These are phyloP conservation scores for Immersiella caudata DNA, from an alignment of 495 filamentous ascomycete species.

Conservation along the genomic window DNA sequence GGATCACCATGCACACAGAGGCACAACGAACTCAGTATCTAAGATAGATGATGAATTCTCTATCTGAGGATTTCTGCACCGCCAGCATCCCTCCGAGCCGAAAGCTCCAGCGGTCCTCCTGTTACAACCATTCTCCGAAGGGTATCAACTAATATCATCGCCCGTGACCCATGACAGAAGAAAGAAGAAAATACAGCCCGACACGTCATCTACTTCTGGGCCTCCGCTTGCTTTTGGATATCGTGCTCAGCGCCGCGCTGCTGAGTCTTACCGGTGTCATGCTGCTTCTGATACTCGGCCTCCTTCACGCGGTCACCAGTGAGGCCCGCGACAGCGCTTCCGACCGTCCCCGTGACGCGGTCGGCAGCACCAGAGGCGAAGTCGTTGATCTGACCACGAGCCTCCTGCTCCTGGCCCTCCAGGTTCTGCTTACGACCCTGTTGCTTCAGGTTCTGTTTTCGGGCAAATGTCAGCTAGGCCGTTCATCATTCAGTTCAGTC, in stretches of 20 bases:
- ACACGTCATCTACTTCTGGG: conserved; percentile 30
- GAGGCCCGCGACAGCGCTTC: conserved; percentile 66
- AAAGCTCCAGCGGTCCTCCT: neutral
- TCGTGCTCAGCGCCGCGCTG: conserved; percentile 85
- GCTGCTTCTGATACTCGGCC: conserved; percentile 62
- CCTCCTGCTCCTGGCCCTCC: conserved; percentile 79
- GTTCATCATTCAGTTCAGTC: neutral
- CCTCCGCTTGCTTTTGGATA: conserved; percentile 68
- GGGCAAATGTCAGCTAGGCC: neutral
- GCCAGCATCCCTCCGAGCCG: neutral
- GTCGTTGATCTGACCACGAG: conserved; percentile 80
- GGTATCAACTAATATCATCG: conserved; percentile 21
- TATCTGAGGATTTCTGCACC: neutral
- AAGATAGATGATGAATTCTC: neutral
- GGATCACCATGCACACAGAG: no score
- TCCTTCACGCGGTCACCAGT: conserved; percentile 70
- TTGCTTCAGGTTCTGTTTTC: conserved; percentile 61
- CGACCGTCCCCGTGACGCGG: conserved; percentile 72
- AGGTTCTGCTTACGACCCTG: conserved; percentile 77
- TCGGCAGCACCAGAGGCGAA: conserved; percentile 69
- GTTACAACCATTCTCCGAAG: neutral
- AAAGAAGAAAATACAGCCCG: conserved; percentile 5
- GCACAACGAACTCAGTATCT: no score
- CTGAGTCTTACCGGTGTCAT: conserved; percentile 83
- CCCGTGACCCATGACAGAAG: neutral